Evolutionary conservation across 495 filamentous ascomycete species (phyloP), one percentile per base, ranked within the genome.

Genomic region (Elasticomyces elasticus): DNA sequence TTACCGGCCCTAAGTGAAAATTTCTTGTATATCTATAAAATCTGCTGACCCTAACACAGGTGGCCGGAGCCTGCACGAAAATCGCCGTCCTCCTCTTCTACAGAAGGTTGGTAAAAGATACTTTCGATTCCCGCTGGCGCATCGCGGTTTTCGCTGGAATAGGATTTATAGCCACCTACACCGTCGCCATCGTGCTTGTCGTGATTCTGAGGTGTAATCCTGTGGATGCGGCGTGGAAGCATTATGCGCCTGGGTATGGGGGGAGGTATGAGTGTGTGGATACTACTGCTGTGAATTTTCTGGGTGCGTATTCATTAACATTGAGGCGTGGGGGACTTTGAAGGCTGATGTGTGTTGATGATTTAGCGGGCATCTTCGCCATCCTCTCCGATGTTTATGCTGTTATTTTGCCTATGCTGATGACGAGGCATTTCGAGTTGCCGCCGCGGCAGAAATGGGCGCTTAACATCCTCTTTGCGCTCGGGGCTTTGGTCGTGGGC

Each of bases 31-130:
- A n/a, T n/a, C n/a, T n/a, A n/a, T n/a, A n/a, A n/a, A n/a, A n/a
- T n/a, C n/a, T n/a, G n/a, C n/a, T n/a, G n/a, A n/a, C n/a, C n/a
- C n/a, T n/a, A n/a, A n/a, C n/a, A n/a, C n/a, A n/a, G n/a, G 6
- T 64, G 25, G 59, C 59, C 42, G 58, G 41, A 5, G 58, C 51
- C 28, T 30, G 52, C 0, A 55, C 53, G 23, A 67, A 64, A 37
- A 48, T 63, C 7, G 60, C 64, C 7, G 50, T 63, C 1, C 55
- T 64, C 1, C 51, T 49, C 19, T 63, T 67, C 27, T 63, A 57
- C 31, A 56, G 55, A 19, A 50, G 62, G 28, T 41, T 67, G 5
- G 61, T 60, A 1, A 35, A 19, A 0, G 43, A 47, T 20, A 54
- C 54, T 19, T 57, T 47, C 44, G 46, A 54, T 15, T 31, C 22